Conservation (phyloP, 192 early-diverging fungal genomes). For the Dissophora globulifera region DNA sequence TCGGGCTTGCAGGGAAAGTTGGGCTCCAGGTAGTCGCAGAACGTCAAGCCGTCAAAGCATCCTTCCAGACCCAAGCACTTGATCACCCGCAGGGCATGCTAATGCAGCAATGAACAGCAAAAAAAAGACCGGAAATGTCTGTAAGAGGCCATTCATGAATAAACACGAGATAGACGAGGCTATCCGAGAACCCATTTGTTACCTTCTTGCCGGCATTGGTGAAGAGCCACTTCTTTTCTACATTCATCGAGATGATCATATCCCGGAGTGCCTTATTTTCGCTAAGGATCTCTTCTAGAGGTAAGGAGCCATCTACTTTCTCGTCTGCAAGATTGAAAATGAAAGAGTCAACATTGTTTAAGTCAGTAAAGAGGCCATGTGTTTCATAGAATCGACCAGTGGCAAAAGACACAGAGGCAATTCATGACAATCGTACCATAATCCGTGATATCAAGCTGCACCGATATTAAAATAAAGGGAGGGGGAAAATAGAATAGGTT, state of each 20-base stretch:
- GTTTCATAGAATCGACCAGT: neutral
- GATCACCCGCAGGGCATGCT: constrained; percentile 78
- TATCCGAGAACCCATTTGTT: constrained; percentile 9
- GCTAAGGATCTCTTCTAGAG: constrained; percentile 70
- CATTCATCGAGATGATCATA: constrained; percentile 65
- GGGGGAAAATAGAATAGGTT: neutral
- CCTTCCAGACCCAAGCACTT: constrained; percentile 70
- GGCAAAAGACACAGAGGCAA: constrained; percentile 11
- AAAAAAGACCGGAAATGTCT: neutral
- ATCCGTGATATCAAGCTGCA: constrained; percentile 70
- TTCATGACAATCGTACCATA: constrained; percentile 61
- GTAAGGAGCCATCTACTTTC: constrained; percentile 75
- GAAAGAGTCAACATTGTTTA: too few species aligned
- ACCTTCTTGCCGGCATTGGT: constrained; percentile 79
- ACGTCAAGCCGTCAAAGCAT: constrained; percentile 81
- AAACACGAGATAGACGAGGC: neutral
- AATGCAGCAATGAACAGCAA: neutral
- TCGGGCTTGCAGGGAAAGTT: constrained; percentile 82
- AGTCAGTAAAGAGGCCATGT: too few species aligned
- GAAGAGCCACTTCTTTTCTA: constrained; percentile 77
- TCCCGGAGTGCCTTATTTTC: constrained; percentile 67
- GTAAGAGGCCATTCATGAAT: neutral
- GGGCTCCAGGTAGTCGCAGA: constrained; percentile 74
- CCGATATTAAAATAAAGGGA: neutral
- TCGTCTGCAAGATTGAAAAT: constrained; percentile 32